A percentile compares a stretch with the other conserved stretches of the same genome.
These are phyloP conservation scores for Solanum chiquidenum DNA, from an alignment of 257 asterid species.

Conservation along the genomic window DNA sequence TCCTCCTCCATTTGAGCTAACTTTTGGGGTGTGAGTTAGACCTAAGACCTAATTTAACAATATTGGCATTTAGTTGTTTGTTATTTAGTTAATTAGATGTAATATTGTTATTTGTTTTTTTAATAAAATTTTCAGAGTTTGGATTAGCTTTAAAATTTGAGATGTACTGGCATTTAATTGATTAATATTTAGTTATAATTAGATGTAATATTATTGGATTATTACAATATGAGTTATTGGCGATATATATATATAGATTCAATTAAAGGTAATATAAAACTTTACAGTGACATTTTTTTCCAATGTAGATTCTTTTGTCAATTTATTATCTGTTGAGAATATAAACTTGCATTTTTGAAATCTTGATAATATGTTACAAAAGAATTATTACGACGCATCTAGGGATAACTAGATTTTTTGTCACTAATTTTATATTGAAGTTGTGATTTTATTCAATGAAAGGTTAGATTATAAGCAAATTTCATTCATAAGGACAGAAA, in stretches of 20 bases:
- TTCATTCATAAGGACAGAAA: not conserved
- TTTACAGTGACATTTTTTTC: not conserved
- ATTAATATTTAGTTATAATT: not conserved
- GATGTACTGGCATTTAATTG: not conserved
- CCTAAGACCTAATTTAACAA: no score
- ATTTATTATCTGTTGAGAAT: not conserved
- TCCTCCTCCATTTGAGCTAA: no score
- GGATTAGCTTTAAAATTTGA: not conserved
- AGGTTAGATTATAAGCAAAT: not conserved
- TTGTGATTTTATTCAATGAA: not conserved
- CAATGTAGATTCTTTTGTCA: not conserved
- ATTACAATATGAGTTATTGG: not conserved
- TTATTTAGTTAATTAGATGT: not conserved
- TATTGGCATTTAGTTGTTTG: not conserved
- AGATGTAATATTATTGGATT: not conserved
- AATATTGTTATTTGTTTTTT: not conserved
- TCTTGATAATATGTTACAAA: not conserved
- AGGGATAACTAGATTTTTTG: not conserved
- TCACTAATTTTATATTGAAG: not conserved
- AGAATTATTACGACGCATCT: not conserved
- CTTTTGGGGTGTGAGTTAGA: no score
- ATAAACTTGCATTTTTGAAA: not conserved
- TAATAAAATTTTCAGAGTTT: not conserved
- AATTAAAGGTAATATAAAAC: not conserved
- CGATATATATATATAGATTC: not conserved